phyloP scores from a whole-genome alignment of 176 grass and related monocot genomes.

The Rhynchospora pubera region DNA sequence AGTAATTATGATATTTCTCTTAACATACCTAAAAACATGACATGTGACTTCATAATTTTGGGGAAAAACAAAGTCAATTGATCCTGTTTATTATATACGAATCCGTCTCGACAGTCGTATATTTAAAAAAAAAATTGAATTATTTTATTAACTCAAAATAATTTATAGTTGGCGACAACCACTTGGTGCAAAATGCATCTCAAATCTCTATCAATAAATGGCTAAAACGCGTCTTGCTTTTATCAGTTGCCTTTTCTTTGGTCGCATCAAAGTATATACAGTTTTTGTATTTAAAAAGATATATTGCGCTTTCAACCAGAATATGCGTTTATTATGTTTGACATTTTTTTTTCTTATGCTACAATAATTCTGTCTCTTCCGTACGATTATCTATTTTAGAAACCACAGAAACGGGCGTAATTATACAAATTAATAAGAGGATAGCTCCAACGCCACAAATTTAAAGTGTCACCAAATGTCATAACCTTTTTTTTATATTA shows the following conservation, averaged over 20 bases:
- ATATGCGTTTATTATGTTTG: not conserved
- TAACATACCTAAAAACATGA: too few species aligned
- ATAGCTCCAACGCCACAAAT: too few species aligned
- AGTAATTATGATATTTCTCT: too few species aligned
- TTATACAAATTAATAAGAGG: not conserved
- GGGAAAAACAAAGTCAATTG: too few species aligned
- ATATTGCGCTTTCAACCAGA: not conserved
- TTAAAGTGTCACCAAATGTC: too few species aligned
- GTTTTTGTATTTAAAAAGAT: not conserved
- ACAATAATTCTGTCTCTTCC: not conserved
- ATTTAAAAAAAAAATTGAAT: not conserved
- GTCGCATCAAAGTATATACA: not conserved
- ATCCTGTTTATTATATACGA: too few species aligned
- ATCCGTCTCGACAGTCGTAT: not conserved
- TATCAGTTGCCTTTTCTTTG: not conserved
- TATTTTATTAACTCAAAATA: not conserved
- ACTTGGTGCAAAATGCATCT: not conserved
- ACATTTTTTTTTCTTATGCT: not conserved
- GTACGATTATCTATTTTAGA: not conserved
- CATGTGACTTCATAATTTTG: too few species aligned
- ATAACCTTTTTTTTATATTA: too few species aligned
- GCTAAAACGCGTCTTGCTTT: not conserved
- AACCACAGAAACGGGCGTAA: not conserved
- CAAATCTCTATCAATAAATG: not conserved
- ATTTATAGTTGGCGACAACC: not conserved